Conservation (phyloP, 2,329 filamentous ascomycete species). For the Trichoderma brevicompactum region DNA sequence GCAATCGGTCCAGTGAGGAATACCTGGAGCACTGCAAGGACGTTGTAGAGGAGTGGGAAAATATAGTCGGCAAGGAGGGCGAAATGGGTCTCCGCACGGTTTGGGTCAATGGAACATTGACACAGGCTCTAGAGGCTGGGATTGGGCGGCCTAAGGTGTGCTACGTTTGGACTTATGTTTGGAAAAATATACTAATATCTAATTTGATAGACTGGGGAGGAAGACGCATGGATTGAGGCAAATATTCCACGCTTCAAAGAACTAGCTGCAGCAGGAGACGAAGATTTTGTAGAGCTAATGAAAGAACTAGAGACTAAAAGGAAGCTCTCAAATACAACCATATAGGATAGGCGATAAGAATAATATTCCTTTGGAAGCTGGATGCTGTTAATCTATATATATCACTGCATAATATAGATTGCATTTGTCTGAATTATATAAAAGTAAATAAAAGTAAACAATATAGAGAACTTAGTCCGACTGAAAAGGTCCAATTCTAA, state of each 20-base stretch:
- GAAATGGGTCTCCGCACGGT: constrained; percentile 7
- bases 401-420: no score
- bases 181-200: no score
- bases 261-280: constrained; percentile 8
- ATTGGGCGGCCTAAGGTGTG: constrained; percentile 21
- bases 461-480: no score
- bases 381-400: no score
- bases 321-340: background rate
- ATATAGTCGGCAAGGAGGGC: constrained; percentile 4
- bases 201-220: constrained; percentile 16
- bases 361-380: no score
- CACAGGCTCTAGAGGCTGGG: constrained; percentile 17
- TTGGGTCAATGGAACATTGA: constrained; percentile 12
- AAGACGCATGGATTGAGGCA: constrained; percentile 2
- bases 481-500: no score
- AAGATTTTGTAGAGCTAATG: constrained; percentile 3
- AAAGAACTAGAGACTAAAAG: background rate
- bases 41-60: constrained; percentile 5
- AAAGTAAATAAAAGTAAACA: no score
- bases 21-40: constrained; percentile 22
- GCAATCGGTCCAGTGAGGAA: constrained; percentile 1
- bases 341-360: no score
- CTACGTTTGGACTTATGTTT: no score
- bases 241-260: background rate
- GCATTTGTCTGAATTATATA: no score